A percentile compares a stretch with the other conserved stretches of the same genome.
phyloP scores from a whole-genome alignment of 352 stramenopile species.

The Thraustotheca clavata region DNA sequence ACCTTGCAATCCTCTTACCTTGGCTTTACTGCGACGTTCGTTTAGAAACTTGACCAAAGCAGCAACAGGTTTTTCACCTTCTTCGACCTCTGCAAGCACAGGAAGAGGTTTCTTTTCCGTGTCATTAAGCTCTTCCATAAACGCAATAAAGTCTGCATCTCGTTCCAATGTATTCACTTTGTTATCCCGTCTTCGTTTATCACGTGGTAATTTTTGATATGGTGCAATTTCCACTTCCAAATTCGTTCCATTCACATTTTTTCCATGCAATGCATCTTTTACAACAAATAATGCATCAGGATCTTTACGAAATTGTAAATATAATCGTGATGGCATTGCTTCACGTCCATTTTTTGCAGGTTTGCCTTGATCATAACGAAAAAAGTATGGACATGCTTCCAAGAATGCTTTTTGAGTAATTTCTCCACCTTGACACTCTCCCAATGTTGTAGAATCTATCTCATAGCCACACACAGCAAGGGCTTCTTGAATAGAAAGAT shows the following conservation, averaged over 20 bases:
- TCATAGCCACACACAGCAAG: constrained; percentile 9
- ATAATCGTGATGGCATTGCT: background rate
- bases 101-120: background rate
- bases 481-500: constrained; percentile 1
- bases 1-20: constrained; percentile 25
- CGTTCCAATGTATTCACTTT: constrained; percentile 66
- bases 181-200: constrained; percentile 64
- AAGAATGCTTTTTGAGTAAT: background rate
- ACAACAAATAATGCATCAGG: background rate
- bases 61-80: constrained; percentile 50
- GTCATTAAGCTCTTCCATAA: constrained; percentile 58
- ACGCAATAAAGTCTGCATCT: constrained; percentile 62
- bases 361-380: constrained; percentile 7
- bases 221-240: constrained; percentile 66
- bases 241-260: constrained; percentile 2
- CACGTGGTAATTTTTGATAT: constrained; percentile 70
- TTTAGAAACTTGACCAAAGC: constrained; percentile 80
- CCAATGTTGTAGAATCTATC: background rate
- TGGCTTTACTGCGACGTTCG: constrained; percentile 62
- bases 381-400: background rate
- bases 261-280: constrained; percentile 1
- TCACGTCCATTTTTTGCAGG: constrained; percentile 14
- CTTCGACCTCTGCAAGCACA: constrained; percentile 6
- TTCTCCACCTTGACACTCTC: background rate
- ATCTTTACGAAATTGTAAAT: constrained; percentile 19